Conservation (phyloP, 768 basidiomycete species). For the Boletus edulis region DNA sequence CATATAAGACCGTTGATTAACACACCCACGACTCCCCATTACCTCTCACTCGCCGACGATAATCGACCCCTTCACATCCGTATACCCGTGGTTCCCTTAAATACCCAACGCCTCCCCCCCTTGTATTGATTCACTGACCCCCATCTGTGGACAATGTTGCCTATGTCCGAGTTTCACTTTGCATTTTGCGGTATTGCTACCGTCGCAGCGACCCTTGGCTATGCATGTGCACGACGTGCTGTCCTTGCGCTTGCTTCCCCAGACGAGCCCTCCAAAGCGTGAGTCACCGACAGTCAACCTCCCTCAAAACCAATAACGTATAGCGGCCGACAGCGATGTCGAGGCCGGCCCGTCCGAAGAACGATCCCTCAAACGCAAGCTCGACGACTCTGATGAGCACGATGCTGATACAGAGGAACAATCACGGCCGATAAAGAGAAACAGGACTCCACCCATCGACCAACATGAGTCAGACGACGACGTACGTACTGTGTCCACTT, state of each 20-base stretch:
- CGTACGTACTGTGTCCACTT: slow-evolving; percentile 17
- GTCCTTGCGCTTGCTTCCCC: slow-evolving; percentile 15
- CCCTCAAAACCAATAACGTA: slow-evolving; percentile 27
- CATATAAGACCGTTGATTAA: slow-evolving; percentile 33
- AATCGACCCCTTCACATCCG: slow-evolving; percentile 17
- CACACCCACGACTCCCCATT: slow-evolving; percentile 15
- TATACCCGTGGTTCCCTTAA: slow-evolving; percentile 17
- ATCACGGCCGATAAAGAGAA: slow-evolving; percentile 33
- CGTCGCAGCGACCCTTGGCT: slow-evolving; percentile 58
- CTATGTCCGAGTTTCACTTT: slow-evolving; percentile 51
- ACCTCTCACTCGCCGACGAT: slow-evolving; percentile 19
- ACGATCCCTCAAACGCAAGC: slow-evolving; percentile 33
- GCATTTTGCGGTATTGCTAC: slow-evolving; percentile 58
- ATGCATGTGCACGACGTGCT: slow-evolving; percentile 49
- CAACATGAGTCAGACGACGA: slow-evolving; percentile 26
- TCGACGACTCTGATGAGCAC: slow-evolving; percentile 24
- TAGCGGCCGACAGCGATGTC: slow-evolving; percentile 32
- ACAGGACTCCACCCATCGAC: slow-evolving; percentile 42
- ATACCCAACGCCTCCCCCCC: slow-evolving; percentile 10
- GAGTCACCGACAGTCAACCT: slow-evolving; percentile 30
- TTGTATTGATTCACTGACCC: background rate
- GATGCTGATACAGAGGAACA: slow-evolving; percentile 31
- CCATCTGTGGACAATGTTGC: slow-evolving; percentile 38
- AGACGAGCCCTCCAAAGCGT: slow-evolving; percentile 25
- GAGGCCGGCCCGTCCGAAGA: slow-evolving; percentile 26